Evolutionary conservation across 805 yeast genomes (phyloP), one percentile per base, ranked within the genome.

Genomic region (Torulaspora indica): DNA sequence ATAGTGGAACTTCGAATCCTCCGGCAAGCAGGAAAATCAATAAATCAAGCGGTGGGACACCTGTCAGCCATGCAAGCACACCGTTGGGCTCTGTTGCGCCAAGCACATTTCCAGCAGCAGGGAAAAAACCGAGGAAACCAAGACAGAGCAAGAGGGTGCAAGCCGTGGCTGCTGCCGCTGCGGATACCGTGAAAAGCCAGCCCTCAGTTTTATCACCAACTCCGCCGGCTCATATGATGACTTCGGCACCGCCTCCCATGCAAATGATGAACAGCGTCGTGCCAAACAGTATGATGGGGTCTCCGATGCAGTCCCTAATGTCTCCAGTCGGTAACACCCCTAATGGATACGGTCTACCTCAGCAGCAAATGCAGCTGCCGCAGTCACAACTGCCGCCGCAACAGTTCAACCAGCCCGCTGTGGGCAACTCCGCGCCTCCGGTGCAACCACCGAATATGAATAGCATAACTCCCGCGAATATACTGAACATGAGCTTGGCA

Each of bases 121-220:
- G 58, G 4, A 60, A 60, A 45, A 61, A 58, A 25, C 58, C 60
- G 40, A 46, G 63, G 39, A 59, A 58, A 38, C 61, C 63, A 33
- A 57, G 64, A 32, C 54, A 57, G 32, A 43, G 50, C 29, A 51
- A 54, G 48, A 51, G 48, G 37, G 31, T 42, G n/a, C 36, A 38
- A 27, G 25, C 33, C 3, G 35, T 37, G 29, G 42, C 46, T 25
- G 34, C 38, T n/a, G 41, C 48, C 8, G 38, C 35, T 33, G 38
- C 20, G 9, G 40, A 35, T 18, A 29, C 23, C 20, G 22, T 42
- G 17, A 43, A 41, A 14, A 40, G 28, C 18, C 48, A 40, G 24
- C 45, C 33, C 4, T 25, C 41, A 8, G 27, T 33, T 27, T 20
- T 38, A 18, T 27, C 47, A 14, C 43, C 43, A 4, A 38, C 47